These are phyloP conservation scores for Psilocybe sp. DNA, from an alignment of 768 basidiomycete genomes.

Conservation along the genomic window DNA sequence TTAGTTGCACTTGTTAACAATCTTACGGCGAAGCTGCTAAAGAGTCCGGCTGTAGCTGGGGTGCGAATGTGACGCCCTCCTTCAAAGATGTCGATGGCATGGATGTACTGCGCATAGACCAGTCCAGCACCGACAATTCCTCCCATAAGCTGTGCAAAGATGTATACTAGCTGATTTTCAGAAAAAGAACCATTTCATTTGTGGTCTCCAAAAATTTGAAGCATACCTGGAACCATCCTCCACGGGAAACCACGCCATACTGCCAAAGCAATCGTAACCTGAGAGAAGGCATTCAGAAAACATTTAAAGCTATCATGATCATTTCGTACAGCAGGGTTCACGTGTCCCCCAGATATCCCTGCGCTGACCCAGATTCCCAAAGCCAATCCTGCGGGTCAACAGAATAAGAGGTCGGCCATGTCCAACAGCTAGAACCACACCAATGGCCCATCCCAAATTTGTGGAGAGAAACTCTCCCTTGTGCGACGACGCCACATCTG, in stretches of 20 bases:
- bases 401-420: neutral
- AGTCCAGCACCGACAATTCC: conserved; percentile 57
- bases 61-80: conserved; percentile 53
- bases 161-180: conserved; percentile 18
- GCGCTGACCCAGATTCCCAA: conserved; percentile 66
- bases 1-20: neutral
- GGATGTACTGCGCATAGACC: conserved; percentile 63
- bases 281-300: neutral
- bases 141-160: conserved; percentile 57
- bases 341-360: conserved; percentile 71
- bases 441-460: conserved; percentile 34
- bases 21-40: conserved; percentile 57
- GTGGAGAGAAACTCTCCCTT: conserved; percentile 53
- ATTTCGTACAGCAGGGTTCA: conserved; percentile 64
- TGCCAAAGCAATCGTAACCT: conserved; percentile 73
- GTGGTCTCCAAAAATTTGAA: neutral
- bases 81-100: conserved; percentile 65
- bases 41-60: conserved; percentile 52
- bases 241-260: conserved; percentile 73
- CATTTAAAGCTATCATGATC: neutral
- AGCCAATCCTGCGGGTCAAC: conserved; percentile 29
- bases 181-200: neutral
- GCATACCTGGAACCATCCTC: conserved; percentile 66
- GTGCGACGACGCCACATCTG: conserved; percentile 40
- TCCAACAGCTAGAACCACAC: conserved; percentile 5